Conservation (phyloP, 2,329 filamentous ascomycete species). For the Monosporascus sp. region DNA sequence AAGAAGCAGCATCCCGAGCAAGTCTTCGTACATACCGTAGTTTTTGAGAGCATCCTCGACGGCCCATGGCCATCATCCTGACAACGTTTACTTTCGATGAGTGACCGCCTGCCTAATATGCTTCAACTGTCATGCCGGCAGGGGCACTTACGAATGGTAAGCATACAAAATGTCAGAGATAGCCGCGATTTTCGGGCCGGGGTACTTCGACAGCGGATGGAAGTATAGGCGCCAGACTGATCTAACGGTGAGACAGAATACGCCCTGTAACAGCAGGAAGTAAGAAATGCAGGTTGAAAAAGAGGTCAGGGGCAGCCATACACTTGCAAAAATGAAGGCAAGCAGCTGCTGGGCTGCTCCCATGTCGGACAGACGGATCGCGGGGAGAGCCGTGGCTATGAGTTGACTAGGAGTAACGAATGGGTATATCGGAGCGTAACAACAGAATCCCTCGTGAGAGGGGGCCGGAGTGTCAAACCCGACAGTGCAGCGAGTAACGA, state of each 20-base stretch:
- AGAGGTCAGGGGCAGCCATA: background rate
- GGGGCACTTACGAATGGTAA: slow-evolving; percentile 21
- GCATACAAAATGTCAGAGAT: slow-evolving; percentile 45
- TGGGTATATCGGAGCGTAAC: too few species aligned
- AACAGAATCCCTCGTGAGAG: too few species aligned
- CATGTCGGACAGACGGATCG: too few species aligned
- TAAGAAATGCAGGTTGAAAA: background rate
- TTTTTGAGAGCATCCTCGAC: background rate
- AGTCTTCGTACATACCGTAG: background rate
- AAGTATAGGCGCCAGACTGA: slow-evolving; percentile 1
- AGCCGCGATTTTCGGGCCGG: slow-evolving; percentile 27
- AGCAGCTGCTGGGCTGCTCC: too few species aligned
- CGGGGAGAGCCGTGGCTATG: too few species aligned
- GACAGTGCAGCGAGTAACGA: too few species aligned
- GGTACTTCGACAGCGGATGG: slow-evolving; percentile 18
- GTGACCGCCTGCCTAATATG: background rate
- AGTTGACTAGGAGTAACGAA: too few species aligned
- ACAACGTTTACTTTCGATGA: background rate
- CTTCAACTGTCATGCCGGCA: background rate
- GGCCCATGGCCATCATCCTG: background rate
- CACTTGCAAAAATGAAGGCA: too few species aligned
- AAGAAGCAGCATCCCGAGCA: background rate
- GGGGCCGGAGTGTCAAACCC: too few species aligned
- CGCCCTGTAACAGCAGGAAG: background rate
- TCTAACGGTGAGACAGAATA: background rate